Conservation (phyloP, 345 rosid species). For the Clausena lansium region DNA sequence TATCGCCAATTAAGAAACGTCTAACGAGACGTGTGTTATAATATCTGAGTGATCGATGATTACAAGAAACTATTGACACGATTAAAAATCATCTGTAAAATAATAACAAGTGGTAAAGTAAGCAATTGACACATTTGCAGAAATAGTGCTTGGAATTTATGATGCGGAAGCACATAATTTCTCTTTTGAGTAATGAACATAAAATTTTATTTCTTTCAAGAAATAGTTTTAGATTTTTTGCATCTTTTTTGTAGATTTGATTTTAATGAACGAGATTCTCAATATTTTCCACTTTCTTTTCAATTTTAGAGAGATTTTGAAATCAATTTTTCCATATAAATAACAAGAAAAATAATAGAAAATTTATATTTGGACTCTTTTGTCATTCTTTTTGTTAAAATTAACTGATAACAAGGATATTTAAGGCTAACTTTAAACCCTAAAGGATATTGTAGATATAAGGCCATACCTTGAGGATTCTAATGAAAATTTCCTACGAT, state of each 20-base stretch:
- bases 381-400: too few relatives aligned
- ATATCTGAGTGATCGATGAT: background rate
- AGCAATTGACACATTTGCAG: background rate
- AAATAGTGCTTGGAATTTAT: background rate
- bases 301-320: background rate
- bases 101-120: background rate
- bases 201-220: background rate
- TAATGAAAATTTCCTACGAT: too few relatives aligned
- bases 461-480: too few relatives aligned
- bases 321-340: too few relatives aligned
- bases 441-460: too few relatives aligned
- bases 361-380: too few relatives aligned
- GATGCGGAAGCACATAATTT: background rate
- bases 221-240: background rate
- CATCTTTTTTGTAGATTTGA: background rate
- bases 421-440: too few relatives aligned
- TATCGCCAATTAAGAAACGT: background rate
- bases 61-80: too few relatives aligned
- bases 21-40: background rate
- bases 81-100: background rate
- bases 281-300: background rate
- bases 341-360: too few relatives aligned
- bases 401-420: too few relatives aligned
- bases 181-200: background rate
- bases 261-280: slow-evolving; percentile 11